Percentiles rank a stretch among this genome's conserved stretches.
Evolutionary conservation across 1,139 yeast species (phyloP).

Genomic region (Geotrichum candidum): DNA sequence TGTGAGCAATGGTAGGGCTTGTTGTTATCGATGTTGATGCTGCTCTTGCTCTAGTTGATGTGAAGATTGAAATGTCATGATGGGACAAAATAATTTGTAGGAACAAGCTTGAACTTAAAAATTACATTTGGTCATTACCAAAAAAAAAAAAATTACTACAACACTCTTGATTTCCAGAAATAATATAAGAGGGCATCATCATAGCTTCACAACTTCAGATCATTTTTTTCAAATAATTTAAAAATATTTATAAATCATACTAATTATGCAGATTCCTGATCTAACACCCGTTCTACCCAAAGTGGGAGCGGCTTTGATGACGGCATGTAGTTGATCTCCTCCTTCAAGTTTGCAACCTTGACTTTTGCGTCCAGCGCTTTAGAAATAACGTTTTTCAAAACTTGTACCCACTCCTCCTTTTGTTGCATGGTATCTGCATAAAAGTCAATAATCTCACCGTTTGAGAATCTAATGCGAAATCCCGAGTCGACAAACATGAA

Average conservation of each 20-base stretch:
- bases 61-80: neutral
- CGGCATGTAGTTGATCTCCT: neutral
- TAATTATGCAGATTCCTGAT: neutral
- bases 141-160: no score
- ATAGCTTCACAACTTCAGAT: neutral
- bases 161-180: neutral
- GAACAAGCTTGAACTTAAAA: neutral
- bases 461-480: conserved; percentile 56
- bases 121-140: neutral
- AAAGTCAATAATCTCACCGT: conserved; percentile 65
- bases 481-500: conserved; percentile 27
- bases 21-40: neutral
- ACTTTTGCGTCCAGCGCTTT: neutral
- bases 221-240: neutral
- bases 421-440: conserved; percentile 54
- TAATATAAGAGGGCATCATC: neutral
- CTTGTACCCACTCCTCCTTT: conserved; percentile 46
- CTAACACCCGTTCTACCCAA: conserved; percentile 6
- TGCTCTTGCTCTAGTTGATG: neutral
- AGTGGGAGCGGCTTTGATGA: neutral
- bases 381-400: conserved; percentile 23
- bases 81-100: neutral
- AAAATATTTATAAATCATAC: neutral
- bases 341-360: conserved; percentile 2
- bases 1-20: neutral